Evolutionary conservation across 345 rosid species (phyloP), one percentile per base, ranked within the genome.

Genomic region (Acer yangbiense): DNA sequence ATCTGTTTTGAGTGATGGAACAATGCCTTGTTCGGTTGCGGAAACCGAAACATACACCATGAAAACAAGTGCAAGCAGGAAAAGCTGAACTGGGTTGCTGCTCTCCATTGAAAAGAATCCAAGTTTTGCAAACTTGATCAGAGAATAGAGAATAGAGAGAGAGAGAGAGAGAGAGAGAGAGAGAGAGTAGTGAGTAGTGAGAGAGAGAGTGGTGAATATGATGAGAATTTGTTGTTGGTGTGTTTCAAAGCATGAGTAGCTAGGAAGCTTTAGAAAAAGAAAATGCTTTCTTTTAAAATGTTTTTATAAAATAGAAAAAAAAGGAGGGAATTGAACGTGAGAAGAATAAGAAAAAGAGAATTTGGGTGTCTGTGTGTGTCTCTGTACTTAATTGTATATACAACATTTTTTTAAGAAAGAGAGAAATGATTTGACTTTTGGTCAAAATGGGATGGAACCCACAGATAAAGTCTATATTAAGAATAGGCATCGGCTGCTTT

Each of bases 1-100:
- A 74, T 95, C 98, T 7, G 97, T 91, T 82, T 86, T 91, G 82
- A 82, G 80, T 17, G 98, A 90, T 4, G 89, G 27, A 77, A 78
- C 76, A 10, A 61, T 23, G 55, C 71, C 84, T 76, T 79, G 81
- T 23, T 67, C 77, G 2, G 76, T 64, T 48, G 81, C 64, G 18
- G 81, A 78, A 77, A 84, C 80, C 3, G 85, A 82, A 75, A 79
- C 76, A 27, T 83, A 76, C 20, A 81, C 66, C 77, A 68, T 25
- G 25, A 83, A 66, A 10, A 86, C 18, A 57, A 87, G 76, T 11
- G 80, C 0, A 55, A 80, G 78, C 75, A 54, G 20, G 58, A 80
- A 74, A 87, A 74, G 83, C 84, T 79, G 87, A 81, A 64, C 73
- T 29, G 84, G 77, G 77, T 77, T 81, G 41, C 60, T 75, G 41